phyloP scores from a whole-genome alignment of 2,329 filamentous ascomycete genomes.

The Neurospora crassa region DNA sequence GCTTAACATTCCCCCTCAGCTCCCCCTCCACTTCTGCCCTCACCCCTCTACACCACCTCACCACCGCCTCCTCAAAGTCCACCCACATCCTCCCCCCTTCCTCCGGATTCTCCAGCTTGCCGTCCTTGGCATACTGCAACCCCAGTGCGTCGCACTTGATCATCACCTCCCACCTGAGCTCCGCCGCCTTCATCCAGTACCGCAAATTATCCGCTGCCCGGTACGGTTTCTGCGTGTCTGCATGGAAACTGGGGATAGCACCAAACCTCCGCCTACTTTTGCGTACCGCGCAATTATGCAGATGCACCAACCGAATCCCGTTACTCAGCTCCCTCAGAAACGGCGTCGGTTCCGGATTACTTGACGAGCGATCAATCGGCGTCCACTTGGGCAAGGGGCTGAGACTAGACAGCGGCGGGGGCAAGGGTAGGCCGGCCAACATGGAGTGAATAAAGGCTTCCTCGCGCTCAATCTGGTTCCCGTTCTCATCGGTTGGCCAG shows the following conservation, averaged over 20 bases:
- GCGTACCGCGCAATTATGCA: slow-evolving; percentile 83
- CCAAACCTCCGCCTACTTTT: slow-evolving; percentile 83
- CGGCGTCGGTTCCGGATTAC: slow-evolving; percentile 45
- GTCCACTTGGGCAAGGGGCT: slow-evolving; percentile 60
- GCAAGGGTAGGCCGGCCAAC: slow-evolving; percentile 18
- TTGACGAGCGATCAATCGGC: slow-evolving; percentile 35
- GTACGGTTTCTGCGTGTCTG: slow-evolving; percentile 92
- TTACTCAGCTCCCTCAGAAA: slow-evolving; percentile 69
- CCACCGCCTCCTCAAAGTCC: slow-evolving; percentile 72
- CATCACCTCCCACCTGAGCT: slow-evolving; percentile 84
- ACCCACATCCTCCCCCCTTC: slow-evolving; percentile 42
- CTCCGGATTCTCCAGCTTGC: slow-evolving; percentile 32
- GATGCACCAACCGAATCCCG: slow-evolving; percentile 69
- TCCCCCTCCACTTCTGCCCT: slow-evolving; percentile 76
- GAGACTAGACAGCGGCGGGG: slow-evolving; percentile 20
- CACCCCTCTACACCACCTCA: slow-evolving; percentile 74
- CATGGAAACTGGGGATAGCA: slow-evolving; percentile 78
- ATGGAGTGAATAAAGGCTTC: slow-evolving; percentile 73
- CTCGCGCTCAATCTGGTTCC: slow-evolving; percentile 63
- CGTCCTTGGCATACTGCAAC: slow-evolving; percentile 65
- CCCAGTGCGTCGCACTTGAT: slow-evolving; percentile 78
- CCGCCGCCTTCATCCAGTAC: slow-evolving; percentile 93
- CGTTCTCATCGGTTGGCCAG: slow-evolving; percentile 45
- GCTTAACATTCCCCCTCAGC: slow-evolving; percentile 24
- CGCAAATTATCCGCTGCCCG: slow-evolving; percentile 86